Base-by-base conservation (phyloP, 2,329 filamentous ascomycete species). In the Stemphylium vesicarium region DNA sequence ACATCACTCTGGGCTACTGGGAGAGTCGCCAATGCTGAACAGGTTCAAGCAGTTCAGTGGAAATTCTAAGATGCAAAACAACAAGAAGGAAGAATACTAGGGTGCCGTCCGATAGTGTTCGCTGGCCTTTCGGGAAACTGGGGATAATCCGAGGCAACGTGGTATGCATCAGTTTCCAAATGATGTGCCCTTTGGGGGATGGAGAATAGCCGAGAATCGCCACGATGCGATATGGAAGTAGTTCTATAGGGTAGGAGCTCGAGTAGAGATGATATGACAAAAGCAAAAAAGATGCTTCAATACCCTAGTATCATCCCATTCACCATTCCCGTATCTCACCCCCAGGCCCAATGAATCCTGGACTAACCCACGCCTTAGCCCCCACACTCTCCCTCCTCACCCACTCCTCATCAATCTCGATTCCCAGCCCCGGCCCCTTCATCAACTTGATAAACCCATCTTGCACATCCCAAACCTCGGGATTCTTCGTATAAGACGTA, bases 241-340 rank as follows among this genome's bases (percentile, higher is more conserved):
- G 7, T 3, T 8, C 22, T 4, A 6, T 24, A 24, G 22, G 22
- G 7, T 24, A 6, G 2, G 22, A 24, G 22, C 22, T 24, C 7
- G 22, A 24, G 4, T 24, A 24, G 7, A 24, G 2, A 24, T 16
- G 40, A 16, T 15, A 0, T 20, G 8, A 20, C 20, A 20, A 4
- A 20, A 20, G 20, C 20, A 20, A 20, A 20, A 20, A 20, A 20
- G 20, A 20, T 20, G 20, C 20, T 4, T 20, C 20, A 20, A 20
- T 20, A 20, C 4, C 20, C 20, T 20, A 20, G 20, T 20, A 20
- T 4, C 20, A 20, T 20, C 20, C 20, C 4, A 20, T 20, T 37
- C 47, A 91, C 88, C 88, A 91, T 71, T 91, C 88, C 43, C 88
- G 77, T 45, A 90, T 80, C 53, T 84, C 82, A 0, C 87, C 87